These are phyloP conservation scores for Nematocida major DNA, from an alignment of 371 early-diverging fungal genomes.

Conservation along the genomic window DNA sequence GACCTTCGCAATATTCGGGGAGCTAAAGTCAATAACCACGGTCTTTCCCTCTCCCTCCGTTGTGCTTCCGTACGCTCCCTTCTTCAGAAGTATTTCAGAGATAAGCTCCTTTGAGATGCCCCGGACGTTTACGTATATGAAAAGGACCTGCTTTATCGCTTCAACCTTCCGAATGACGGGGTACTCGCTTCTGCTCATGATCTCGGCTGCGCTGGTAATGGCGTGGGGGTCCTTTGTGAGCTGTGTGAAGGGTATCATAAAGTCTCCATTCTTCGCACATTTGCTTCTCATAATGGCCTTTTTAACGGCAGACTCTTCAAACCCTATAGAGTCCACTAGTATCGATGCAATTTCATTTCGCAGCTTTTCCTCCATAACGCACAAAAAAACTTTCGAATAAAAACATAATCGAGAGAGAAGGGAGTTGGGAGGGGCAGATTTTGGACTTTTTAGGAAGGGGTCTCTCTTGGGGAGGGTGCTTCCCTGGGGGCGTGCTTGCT, in stretches of 20 bases:
- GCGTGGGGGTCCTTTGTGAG: neutral
- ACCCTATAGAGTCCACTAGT: neutral
- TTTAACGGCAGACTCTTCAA: constrained; percentile 15
- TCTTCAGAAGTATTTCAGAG: neutral
- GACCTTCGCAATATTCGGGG: constrained; percentile 98
- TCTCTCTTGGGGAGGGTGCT: too few species aligned
- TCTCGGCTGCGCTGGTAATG: neutral
- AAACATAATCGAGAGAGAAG: too few species aligned
- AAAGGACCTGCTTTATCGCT: constrained; percentile 27
- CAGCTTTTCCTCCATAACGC: constrained; percentile 10
- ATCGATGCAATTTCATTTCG: neutral
- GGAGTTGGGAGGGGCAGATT: too few species aligned
- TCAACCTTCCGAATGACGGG: constrained; percentile 1
- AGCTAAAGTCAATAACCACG: constrained; percentile 81
- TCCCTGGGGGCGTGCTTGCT: too few species aligned
- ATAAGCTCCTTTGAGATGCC: constrained; percentile 8
- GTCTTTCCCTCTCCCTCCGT: constrained; percentile 68
- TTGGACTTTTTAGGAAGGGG: too few species aligned
- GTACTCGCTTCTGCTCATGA: neutral
- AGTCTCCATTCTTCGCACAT: constrained; percentile 29
- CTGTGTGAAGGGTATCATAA: constrained; percentile 42
- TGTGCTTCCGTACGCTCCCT: constrained; percentile 50
- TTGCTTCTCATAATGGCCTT: constrained; percentile 22
- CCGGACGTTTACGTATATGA: constrained; percentile 11
- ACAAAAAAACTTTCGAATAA: constrained; percentile 27